phyloP scores from a whole-genome alignment of 2,329 filamentous ascomycete species.

The Xylaria arbuscula region DNA sequence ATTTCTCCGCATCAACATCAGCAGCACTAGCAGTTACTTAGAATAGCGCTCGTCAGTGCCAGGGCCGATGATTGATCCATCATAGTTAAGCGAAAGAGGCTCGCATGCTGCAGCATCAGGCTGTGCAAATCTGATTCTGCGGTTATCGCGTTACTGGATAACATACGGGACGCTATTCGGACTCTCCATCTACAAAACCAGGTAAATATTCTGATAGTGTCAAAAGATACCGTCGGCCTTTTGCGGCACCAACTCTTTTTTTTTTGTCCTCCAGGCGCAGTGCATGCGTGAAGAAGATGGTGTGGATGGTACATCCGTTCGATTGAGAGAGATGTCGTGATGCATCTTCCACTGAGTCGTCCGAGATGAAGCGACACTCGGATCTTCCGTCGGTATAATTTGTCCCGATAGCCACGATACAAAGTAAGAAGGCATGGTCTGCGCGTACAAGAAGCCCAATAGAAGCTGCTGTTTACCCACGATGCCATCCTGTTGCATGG shows the following conservation, averaged over 20 bases:
- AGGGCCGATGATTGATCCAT: conserved; percentile 2
- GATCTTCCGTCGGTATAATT: conserved; percentile 27
- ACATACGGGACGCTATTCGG: conserved; percentile 8
- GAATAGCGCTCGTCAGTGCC: conserved; percentile 19
- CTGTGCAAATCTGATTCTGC: conserved; percentile 17
- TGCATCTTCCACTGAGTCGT: conserved; percentile 14
- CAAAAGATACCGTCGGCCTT: conserved; percentile 6
- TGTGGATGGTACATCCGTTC: conserved; percentile 10
- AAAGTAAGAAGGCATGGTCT: conserved; percentile 10
- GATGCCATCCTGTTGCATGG: conserved; percentile 7
- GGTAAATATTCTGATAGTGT: conserved; percentile 12
- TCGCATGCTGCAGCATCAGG: conserved; percentile 11
- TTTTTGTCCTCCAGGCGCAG: conserved; percentile 11
- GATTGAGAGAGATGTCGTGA: conserved; percentile 28
- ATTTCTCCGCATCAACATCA: conserved; percentile 23
- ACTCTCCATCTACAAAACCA: conserved; percentile 7
- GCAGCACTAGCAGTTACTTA: conserved; percentile 13
- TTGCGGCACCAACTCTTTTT: conserved; percentile 12
- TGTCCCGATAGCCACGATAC: conserved; percentile 6
- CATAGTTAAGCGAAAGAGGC: conserved; percentile 1
- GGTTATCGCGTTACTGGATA: conserved; percentile 22
- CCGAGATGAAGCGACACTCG: conserved; percentile 23
- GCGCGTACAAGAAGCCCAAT: conserved; percentile 12
- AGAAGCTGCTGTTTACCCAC: conserved; percentile 14
- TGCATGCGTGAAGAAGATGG: conserved; percentile 30